Conservation (phyloP, 371 early-diverging fungal species). For the Phascolomyces articulosus region DNA sequence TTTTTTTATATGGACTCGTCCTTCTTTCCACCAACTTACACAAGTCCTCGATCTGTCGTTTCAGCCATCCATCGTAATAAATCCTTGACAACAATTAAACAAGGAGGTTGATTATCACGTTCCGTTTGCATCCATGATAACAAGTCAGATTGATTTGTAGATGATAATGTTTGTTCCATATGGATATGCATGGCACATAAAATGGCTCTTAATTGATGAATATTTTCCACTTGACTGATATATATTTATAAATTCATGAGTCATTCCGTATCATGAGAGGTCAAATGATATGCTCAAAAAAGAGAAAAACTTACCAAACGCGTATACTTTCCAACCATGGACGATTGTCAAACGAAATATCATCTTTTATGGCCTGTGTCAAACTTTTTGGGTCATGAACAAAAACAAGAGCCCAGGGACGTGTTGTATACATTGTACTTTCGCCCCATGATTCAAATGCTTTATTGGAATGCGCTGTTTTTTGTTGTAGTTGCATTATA, state of each 20-base stretch:
- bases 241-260: background rate
- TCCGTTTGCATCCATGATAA: slow-evolving; percentile 29
- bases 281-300: background rate
- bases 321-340: slow-evolving; percentile 18
- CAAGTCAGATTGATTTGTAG: background rate
- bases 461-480: background rate
- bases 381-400: background rate
- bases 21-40: background rate
- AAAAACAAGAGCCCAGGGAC: slow-evolving; percentile 18
- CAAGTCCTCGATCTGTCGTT: background rate
- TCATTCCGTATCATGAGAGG: background rate
- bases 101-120: slow-evolving; percentile 35
- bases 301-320: slow-evolving; percentile 14
- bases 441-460: background rate
- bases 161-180: background rate
- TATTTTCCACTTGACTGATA: slow-evolving; percentile 12
- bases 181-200: slow-evolving; percentile 12
- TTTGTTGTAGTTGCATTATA: slow-evolving; percentile 12
- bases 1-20: no score
- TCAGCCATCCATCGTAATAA: background rate
- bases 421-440: background rate
- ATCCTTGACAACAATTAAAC: slow-evolving; percentile 30
- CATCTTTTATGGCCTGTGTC: slow-evolving; percentile 3
- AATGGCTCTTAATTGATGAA: slow-evolving; percentile 12
- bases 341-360: slow-evolving; percentile 1